Percentiles rank a stretch among this genome's conserved stretches.
These are phyloP conservation scores for Cryptococcus sp. DNA, from an alignment of 1,284 basidiomycete species.

Conservation along the genomic window DNA sequence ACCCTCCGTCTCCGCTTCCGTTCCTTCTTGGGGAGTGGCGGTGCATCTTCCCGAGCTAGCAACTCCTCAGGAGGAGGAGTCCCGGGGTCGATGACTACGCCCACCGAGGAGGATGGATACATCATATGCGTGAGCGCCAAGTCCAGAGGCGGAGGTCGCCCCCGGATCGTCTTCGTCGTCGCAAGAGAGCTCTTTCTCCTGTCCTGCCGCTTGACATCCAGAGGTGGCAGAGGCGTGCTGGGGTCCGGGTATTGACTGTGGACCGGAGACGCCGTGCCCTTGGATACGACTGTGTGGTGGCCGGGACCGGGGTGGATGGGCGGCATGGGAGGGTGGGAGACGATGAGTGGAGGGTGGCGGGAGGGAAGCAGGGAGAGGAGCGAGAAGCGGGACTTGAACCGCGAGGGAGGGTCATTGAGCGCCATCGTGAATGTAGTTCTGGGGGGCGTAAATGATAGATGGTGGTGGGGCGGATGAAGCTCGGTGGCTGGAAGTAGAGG, in stretches of 20 bases:
- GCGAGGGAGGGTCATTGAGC: constrained; percentile 8
- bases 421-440: not conserved
- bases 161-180: constrained; percentile 1
- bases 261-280: constrained; percentile 18
- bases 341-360: constrained; percentile 33
- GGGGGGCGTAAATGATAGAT: too few relatives aligned
- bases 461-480: too few relatives aligned
- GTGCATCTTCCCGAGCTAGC: not conserved
- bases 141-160: constrained; percentile 34
- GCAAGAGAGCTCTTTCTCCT: not conserved
- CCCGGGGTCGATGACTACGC: constrained; percentile 12
- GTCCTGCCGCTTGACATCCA: not conserved
- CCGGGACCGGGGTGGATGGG: constrained; percentile 15
- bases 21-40: not conserved
- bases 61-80: constrained; percentile 3
- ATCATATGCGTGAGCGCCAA: constrained; percentile 18
- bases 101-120: constrained; percentile 11
- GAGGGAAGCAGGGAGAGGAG: constrained; percentile 34
- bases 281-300: constrained; percentile 20
- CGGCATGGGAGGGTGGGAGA: constrained; percentile 20
- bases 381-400: constrained; percentile 41
- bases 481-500: too few relatives aligned
- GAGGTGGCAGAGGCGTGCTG: constrained; percentile 13
- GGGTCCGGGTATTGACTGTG: constrained; percentile 21
- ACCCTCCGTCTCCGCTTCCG: constrained; percentile 3